Evolutionary conservation across 2,329 filamentous ascomycete genomes (phyloP), one percentile per base, ranked within the genome.

Genomic region (Pyrenophora graminea): DNA sequence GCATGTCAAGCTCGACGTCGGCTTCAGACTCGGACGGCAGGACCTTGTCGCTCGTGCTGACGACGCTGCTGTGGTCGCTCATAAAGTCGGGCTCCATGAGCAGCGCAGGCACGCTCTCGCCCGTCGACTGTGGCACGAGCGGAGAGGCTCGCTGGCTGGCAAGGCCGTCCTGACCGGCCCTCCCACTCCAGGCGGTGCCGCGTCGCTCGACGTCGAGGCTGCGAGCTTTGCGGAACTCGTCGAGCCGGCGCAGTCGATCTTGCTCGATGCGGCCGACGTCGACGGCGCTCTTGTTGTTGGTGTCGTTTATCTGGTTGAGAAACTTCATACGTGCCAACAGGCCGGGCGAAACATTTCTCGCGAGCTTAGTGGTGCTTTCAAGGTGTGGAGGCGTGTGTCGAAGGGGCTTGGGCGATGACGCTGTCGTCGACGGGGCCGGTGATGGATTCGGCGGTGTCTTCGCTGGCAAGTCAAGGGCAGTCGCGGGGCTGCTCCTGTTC

Each of bases 171-270:
- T 44, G 62, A 51, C 40, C 57, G 12, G 49, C 34, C 33, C 30
- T 51, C 70, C 84, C 85, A 77, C 84, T 89, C 88, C 88, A 91
- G 63, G 87, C 82, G 67, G 85, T 84, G 68, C 87, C 87, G 65
- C 86, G 82, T 68, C 86, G 81, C 71, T 86, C 80, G 63, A 89
- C 77, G 59, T 76, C 77, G 58, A 77, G 77, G 58, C 76, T 78
- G 67, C 79, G 65, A 53, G 83, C 81, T 59, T 82, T 62, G 68
- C 89, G 85, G 53, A 84, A 82, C 60, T 83, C 78, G 75, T 91
- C 87, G 63, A 91, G 81, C 65, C 85, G 80, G 61, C 84, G 82
- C 51, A 91, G 79, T 64, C 90, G 86, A 59, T 85, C 79, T 72
- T 90, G 85, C 63, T 87, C 80, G 47, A 91, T 84, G 53, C 87